A percentile compares a stretch with the other conserved stretches of the same genome.
phyloP scores from a whole-genome alignment of 192 early-diverging fungal genomes.

The Podochytrium sp. region DNA sequence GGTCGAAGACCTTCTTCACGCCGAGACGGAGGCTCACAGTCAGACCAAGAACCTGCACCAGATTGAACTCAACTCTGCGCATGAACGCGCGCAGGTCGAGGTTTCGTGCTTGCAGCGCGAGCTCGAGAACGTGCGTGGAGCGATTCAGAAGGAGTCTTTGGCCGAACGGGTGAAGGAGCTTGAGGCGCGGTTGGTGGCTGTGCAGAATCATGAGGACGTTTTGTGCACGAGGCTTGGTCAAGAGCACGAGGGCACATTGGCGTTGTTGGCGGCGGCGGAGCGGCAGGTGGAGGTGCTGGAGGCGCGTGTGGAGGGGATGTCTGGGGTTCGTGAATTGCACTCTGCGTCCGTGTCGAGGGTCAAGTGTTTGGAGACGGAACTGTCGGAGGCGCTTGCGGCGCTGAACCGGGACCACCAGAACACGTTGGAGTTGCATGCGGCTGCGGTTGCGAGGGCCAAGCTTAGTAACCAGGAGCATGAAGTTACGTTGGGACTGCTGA shows the following conservation, averaged over 20 bases:
- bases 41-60: background rate
- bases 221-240: background rate
- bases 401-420: too few relatives aligned
- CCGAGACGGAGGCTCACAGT: background rate
- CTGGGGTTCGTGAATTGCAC: too few relatives aligned
- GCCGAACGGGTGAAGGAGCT: background rate
- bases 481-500: too few relatives aligned
- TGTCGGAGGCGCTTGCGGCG: too few relatives aligned
- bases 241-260: background rate
- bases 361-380: too few relatives aligned
- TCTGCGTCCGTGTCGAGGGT: too few relatives aligned
- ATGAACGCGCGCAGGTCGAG: background rate
- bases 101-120: background rate
- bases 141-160: background rate
- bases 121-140: background rate
- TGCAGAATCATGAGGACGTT: slow-evolving; percentile 1
- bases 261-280: background rate
- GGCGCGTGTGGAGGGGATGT: background rate
- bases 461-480: too few relatives aligned
- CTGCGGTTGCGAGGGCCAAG: too few relatives aligned
- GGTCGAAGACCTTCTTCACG: background rate
- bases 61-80: background rate
- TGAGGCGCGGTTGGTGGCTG: background rate
- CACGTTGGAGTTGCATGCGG: too few relatives aligned
- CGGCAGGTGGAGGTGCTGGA: background rate